Base-by-base conservation (phyloP, 2,329 filamentous ascomycete species). In the Shiraia bambusicola region DNA sequence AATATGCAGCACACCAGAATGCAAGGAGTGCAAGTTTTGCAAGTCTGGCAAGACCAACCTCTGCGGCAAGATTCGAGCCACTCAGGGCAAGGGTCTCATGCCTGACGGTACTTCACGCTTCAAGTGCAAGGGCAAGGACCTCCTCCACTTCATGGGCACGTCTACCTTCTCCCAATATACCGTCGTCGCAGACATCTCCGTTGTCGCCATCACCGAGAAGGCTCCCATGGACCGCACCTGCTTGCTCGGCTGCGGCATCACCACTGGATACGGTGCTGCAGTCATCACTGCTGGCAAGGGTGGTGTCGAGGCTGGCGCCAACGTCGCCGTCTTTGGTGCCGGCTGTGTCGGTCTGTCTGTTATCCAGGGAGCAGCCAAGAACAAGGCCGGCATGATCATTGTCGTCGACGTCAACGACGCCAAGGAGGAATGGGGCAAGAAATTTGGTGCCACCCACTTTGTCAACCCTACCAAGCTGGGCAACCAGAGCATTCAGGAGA, bases 151-250 rank as follows among this genome's bases (percentile, higher is more conserved):
- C 78, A 98, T 98, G 93, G 93, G 93, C 63, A 95, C 89, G 42
- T 96, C 91, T 27, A 98, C 93, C 59, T 98, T 98, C 79, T 95
- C 89, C 24, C 93, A 98, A 76, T 98, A 95, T 77, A 97, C 93
- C 43, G 93, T 98, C 53, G 89, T 98, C 27, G 92, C 93, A 69
- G 93, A 98, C 72, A 97, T 98, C 74, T 96, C 91, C 34, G 93
- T 96, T 43, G 93, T 98, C 19, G 87, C 91, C 50, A 90, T 98
- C 58, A 91, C 91, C 60, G 80, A 82, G 47, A 84, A 95, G 61
- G 93, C 93, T 11, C 87, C 89, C 49, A 95, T 96, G 83, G 93
- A 98, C 79, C 84, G 89, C 55, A 95, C 91, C 37, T 98, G 93
- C 72, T 76, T 98, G 72, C 82, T 98, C 38, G 93, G 93, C 66